Evolutionary conservation across 2,329 filamentous ascomycete species (phyloP), one percentile per base, ranked within the genome.

Genomic region (Myriosclerotinia scirpicola): DNA sequence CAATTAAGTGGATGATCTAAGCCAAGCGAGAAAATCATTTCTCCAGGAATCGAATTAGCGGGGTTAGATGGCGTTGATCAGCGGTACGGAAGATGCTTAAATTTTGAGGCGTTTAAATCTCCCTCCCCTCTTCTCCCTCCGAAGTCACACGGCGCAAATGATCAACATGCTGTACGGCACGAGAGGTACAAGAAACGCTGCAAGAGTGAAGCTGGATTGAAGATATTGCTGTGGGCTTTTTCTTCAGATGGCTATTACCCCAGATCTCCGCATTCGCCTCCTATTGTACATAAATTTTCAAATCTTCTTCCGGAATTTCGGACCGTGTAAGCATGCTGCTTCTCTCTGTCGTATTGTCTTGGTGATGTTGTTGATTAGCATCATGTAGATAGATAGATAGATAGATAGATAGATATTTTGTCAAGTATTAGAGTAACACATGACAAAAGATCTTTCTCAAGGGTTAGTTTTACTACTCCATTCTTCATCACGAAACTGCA

Each of bases 171-270:
- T 38, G 58, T 61, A 50, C 44, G 15, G 44, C 58, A 38, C 42
- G 34, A 61, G 46, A 40, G 26, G 15, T n/a, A 50, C 26, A 20
- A 60, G 44, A 50, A 50, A 60, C 30, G 30, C 26, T 48, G 44
- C 58, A 36, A 36, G 50, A 12, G 26, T 12, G 44, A 61, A 61
- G 58, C 30, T 50, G 14, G 44, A 26, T 60, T 38, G 44, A 38
- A 60, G 26, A 26, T 50, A 38, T 30, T 60, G 58, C 50, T 60
- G 44, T 50, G 20, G 26, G 40, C 12, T 61, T 60, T 55, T 38
- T 26, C 34, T 61, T 61, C 58, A 40, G 58, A 40, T 61, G 58
- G 50, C 58, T 61, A 26, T 61, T 50, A 61, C 58, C 58, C 34
- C 58, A 61, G 44, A 61, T 61, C 44, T 50, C 30, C 58, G 36